phyloP scores from a whole-genome alignment of 768 basidiomycete genomes.

The Chalciporus pseudorubinellus region DNA sequence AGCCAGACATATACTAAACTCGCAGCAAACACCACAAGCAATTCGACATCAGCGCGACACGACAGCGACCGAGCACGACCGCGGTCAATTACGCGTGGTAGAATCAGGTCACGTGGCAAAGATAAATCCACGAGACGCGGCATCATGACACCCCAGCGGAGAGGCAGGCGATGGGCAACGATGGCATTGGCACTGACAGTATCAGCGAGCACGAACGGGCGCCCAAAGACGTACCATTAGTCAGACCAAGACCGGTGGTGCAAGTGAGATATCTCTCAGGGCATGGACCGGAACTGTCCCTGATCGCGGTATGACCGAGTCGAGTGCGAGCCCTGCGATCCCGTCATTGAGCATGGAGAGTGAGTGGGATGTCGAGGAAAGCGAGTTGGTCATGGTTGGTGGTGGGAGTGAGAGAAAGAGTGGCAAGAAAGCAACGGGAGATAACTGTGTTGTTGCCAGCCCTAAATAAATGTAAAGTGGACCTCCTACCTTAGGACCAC shows the following conservation, averaged over 20 bases:
- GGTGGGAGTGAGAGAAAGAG: background rate
- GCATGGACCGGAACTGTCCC: background rate
- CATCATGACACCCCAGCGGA: background rate
- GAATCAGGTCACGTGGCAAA: slow-evolving; percentile 24
- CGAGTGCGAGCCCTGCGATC: background rate
- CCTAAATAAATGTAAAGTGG: slow-evolving; percentile 34
- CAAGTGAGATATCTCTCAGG: background rate
- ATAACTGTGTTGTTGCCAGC: slow-evolving; percentile 30
- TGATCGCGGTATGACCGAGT: slow-evolving; percentile 19
- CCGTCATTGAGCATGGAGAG: background rate
- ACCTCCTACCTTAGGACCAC: background rate
- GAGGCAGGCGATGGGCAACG: slow-evolving; percentile 13
- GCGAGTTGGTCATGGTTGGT: background rate
- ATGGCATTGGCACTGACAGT: slow-evolving; percentile 4
- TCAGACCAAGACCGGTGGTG: slow-evolving; percentile 2
- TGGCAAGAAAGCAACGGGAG: slow-evolving; percentile 12
- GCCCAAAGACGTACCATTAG: background rate
- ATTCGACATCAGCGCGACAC: slow-evolving; percentile 3
- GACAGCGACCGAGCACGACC: slow-evolving; percentile 6
- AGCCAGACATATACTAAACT: background rate
- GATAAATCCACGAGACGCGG: slow-evolving; percentile 21
- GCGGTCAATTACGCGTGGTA: slow-evolving; percentile 10
- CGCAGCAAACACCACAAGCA: background rate
- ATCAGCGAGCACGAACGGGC: background rate
- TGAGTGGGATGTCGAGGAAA: background rate